Conservation (phyloP, 768 basidiomycete species). For the Boletus patriciae region DNA sequence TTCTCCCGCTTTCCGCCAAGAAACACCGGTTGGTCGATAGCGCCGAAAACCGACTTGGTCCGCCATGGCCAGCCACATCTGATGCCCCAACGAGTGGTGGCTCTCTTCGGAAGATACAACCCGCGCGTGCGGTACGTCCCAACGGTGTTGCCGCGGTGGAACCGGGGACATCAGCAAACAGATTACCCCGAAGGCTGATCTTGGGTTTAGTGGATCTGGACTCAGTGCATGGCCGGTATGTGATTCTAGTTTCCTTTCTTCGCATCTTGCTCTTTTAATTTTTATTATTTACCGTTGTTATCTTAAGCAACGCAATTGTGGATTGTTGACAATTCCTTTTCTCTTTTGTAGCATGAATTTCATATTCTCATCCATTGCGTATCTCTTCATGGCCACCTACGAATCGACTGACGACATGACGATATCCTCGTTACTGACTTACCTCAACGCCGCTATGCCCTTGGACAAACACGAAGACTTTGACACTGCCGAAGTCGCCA, state of each 20-base stretch:
- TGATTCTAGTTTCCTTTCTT: conserved; percentile 9
- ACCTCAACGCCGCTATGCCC: conserved; percentile 76
- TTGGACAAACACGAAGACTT: conserved; percentile 81
- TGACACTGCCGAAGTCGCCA: conserved; percentile 69
- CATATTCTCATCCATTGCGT: conserved; percentile 56
- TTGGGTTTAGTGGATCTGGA: conserved; percentile 57
- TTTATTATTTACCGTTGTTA: conserved; percentile 1
- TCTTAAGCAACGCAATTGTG: conserved; percentile 3
- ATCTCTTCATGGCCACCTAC: conserved; percentile 70
- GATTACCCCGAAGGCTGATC: conserved; percentile 28
- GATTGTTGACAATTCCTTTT: conserved; percentile 10
- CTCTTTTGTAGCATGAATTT: conserved; percentile 49
- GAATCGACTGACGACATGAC: conserved; percentile 65
- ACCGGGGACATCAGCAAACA: conserved; percentile 13
- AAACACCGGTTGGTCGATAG: conserved; percentile 21
- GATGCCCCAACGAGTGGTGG: conserved; percentile 11
- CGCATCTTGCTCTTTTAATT: not conserved
- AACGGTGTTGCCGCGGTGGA: conserved; percentile 23
- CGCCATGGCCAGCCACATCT: conserved; percentile 22
- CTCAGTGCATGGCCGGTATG: conserved; percentile 60
- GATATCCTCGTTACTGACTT: conserved; percentile 65
- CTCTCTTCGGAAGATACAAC: conserved; percentile 23
- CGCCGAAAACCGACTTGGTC: conserved; percentile 19
- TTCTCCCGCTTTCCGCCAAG: conserved; percentile 24
- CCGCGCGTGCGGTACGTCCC: conserved; percentile 28